These are phyloP conservation scores for Pistacia atlantica DNA, from an alignment of 345 rosid species.

Conservation along the genomic window DNA sequence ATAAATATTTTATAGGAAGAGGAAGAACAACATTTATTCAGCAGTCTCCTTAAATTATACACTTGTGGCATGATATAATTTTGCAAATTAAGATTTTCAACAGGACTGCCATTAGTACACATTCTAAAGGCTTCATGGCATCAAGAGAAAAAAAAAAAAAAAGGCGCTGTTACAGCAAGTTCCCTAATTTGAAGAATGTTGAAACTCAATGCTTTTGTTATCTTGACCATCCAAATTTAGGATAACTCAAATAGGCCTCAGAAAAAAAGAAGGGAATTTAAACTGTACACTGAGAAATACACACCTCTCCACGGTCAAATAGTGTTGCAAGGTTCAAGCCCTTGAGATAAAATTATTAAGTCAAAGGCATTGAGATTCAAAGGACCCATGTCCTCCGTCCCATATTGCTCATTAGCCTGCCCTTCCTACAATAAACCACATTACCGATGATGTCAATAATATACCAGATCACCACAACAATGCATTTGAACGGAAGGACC, in stretches of 20 bases:
- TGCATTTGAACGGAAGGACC: not conserved
- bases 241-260: conserved; percentile 13
- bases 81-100: not conserved
- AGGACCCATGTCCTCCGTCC: conserved; percentile 70
- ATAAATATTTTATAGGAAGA: not conserved
- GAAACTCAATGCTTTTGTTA: not conserved
- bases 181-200: not conserved
- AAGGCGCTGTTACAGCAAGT: not conserved
- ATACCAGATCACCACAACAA: not conserved
- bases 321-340: conserved; percentile 92
- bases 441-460: conserved; percentile 9
- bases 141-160: not conserved
- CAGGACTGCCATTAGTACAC: no score
- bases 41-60: not conserved
- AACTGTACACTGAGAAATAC: conserved; percentile 2
- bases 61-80: conserved; percentile 7
- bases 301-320: conserved; percentile 89
- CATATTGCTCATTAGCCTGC: conserved; percentile 44
- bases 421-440: conserved; percentile 50
- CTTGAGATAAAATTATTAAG: conserved; percentile 88
- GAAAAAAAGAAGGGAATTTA: conserved; percentile 3
- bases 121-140: no score
- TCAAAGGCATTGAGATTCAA: conserved; percentile 93
- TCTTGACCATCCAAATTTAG: not conserved
- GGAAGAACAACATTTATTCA: conserved; percentile 4